These are phyloP conservation scores for Artemisia tridentata DNA, from an alignment of 129 eudicot genomes.

Conservation along the genomic window DNA sequence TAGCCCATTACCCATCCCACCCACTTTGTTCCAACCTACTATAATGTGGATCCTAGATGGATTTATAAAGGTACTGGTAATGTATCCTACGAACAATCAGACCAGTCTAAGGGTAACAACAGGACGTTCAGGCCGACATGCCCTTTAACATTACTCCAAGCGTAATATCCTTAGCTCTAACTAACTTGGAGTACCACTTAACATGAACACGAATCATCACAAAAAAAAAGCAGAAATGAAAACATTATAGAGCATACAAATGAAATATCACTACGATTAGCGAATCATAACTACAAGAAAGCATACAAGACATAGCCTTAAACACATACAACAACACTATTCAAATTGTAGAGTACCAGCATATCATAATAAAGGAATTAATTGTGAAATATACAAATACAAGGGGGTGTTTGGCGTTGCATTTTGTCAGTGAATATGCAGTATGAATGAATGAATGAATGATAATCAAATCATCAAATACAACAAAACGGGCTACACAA, in stretches of 20 bases:
- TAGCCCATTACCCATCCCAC: not conserved
- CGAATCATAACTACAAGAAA: not conserved
- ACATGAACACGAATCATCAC: not conserved
- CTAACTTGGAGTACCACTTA: not conserved
- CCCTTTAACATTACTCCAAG: constrained; percentile 6
- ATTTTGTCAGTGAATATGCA: no score
- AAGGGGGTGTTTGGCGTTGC: no score
- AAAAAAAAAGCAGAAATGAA: constrained; percentile 4
- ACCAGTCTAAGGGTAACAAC: no score
- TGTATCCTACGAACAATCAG: no score
- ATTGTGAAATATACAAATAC: not conserved
- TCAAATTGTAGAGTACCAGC: not conserved
- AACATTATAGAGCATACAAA: not conserved
- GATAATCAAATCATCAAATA: no score
- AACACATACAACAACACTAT: not conserved
- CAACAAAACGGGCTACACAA: no score
- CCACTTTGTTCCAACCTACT: not conserved
- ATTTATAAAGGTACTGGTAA: not conserved
- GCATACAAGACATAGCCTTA: not conserved
- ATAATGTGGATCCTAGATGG: not conserved
- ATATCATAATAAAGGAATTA: constrained; percentile 5
- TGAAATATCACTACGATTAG: not conserved
- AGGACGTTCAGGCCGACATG: no score
- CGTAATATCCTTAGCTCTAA: not conserved
- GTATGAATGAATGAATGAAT: no score